Conservation (phyloP, 2,329 filamentous ascomycete species). For the Coniochaeta prunicola region DNA sequence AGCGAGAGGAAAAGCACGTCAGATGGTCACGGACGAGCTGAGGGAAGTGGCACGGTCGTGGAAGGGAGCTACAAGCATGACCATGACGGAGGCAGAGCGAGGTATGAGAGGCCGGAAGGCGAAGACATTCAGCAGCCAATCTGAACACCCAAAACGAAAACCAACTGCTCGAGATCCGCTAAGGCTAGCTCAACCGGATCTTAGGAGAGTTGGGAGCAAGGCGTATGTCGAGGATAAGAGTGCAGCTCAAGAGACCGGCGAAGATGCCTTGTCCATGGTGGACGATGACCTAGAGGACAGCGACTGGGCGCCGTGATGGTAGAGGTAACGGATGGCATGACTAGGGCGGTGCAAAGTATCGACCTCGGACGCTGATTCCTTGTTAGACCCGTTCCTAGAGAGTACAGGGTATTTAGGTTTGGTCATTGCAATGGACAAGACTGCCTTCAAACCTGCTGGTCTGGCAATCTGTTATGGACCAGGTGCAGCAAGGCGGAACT, state of each 20-base stretch:
- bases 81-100: not conserved
- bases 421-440: no score
- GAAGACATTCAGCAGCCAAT: not conserved
- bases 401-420: not conserved
- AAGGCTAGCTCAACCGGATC: not conserved
- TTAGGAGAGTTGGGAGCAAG: not conserved
- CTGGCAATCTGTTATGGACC: no score
- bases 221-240: not conserved
- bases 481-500: not conserved
- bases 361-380: not conserved
- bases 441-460: no score
- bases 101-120: not conserved
- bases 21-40: slow-evolving; percentile 8
- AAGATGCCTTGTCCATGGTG: not conserved
- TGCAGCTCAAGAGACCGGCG: not conserved
- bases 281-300: not conserved
- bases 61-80: slow-evolving; percentile 7
- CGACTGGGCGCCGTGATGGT: not conserved
- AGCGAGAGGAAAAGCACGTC: slow-evolving; percentile 13
- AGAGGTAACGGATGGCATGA: not conserved
- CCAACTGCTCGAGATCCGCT: not conserved
- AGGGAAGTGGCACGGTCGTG: slow-evolving; percentile 13
- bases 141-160: not conserved
- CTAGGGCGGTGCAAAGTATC: not conserved
- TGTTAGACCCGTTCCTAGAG: not conserved